Conservation (phyloP, 116 monocot genomes). For the Posidonia oceanica region DNA sequence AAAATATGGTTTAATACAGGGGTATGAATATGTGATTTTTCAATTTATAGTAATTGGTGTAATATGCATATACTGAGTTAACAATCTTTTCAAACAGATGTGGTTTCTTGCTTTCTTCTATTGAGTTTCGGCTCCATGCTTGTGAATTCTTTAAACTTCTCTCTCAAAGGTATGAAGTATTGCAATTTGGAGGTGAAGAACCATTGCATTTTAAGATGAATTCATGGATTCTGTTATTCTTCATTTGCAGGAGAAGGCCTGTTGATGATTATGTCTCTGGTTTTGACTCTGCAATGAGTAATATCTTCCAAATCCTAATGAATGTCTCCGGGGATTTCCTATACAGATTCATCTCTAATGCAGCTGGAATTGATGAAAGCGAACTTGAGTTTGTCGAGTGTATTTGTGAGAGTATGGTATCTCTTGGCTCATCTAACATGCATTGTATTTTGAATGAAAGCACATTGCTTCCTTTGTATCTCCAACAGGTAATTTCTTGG, state of each 20-base stretch:
- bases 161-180: constrained; percentile 61
- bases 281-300: constrained; percentile 72
- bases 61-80: not conserved
- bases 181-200: not conserved
- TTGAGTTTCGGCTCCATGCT: constrained; percentile 91
- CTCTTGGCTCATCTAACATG: constrained; percentile 67
- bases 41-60: not conserved
- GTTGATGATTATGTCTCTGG: constrained; percentile 48
- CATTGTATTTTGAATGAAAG: constrained; percentile 50
- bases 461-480: constrained; percentile 34
- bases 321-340: constrained; percentile 60
- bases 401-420: constrained; percentile 80
- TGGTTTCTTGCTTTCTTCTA: constrained; percentile 73
- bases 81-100: constrained; percentile 49
- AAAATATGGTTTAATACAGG: constrained; percentile 78
- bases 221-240: constrained; percentile 3
- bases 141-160: constrained; percentile 89
- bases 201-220: not conserved
- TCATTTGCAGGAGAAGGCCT: constrained; percentile 67
- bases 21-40: constrained; percentile 28
- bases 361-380: constrained; percentile 51
- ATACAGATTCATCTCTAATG: constrained; percentile 32
- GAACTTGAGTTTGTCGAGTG: constrained; percentile 76
- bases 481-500: constrained; percentile 56
- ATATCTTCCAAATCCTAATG: constrained; percentile 71